Conservation (phyloP, 1,284 basidiomycete genomes). For the Termitomyces sp. region DNA sequence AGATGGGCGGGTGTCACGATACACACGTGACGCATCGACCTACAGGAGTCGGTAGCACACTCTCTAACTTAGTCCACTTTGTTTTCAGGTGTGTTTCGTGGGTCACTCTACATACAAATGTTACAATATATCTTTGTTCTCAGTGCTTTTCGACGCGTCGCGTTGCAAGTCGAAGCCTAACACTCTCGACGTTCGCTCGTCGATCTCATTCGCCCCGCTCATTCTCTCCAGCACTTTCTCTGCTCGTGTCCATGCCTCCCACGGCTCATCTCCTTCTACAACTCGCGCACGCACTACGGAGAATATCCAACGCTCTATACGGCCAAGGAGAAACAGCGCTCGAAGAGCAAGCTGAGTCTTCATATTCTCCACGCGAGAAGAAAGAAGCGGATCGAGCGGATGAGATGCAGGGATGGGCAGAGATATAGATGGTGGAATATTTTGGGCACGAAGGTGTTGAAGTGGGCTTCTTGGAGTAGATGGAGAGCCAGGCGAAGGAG, state of each 20-base stretch:
- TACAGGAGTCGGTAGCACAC: too few relatives aligned
- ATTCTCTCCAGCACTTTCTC: neutral
- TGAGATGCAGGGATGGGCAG: neutral
- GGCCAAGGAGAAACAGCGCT: neutral
- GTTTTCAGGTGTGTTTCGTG: too few relatives aligned
- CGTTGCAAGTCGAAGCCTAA: too few relatives aligned
- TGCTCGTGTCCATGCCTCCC: constrained; percentile 38
- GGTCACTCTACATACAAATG: too few relatives aligned
- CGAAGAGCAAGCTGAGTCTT: neutral
- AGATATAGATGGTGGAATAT: neutral
- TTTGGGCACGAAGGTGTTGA: neutral
- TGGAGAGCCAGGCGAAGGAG: neutral
- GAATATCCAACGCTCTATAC: constrained; percentile 26
- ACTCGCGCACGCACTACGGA: constrained; percentile 31
- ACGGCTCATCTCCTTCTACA: constrained; percentile 45
- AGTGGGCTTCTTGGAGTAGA: neutral
- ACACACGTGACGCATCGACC: too few relatives aligned
- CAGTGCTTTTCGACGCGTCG: too few relatives aligned
- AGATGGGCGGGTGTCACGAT: too few relatives aligned
- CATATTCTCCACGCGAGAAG: neutral
- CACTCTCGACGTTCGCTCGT: neutral
- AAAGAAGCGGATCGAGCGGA: neutral
- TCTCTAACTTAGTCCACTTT: too few relatives aligned
- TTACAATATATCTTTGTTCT: too few relatives aligned
- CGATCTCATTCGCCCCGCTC: neutral